Conservation (phyloP, 495 filamentous ascomycete species). For the Trichoderma asperelloides region DNA sequence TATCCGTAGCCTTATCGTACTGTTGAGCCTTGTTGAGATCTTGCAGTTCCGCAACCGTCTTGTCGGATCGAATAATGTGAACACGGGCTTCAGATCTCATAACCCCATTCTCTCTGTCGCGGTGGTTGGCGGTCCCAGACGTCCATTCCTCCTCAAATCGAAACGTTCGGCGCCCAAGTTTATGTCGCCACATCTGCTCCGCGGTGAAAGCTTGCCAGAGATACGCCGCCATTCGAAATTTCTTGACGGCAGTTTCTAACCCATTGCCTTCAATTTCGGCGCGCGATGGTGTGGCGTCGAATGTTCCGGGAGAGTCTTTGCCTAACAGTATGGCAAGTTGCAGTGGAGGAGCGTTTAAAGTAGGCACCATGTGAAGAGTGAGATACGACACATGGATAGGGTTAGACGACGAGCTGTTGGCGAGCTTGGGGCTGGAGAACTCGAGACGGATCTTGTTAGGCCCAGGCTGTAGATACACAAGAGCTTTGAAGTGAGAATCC, state of each 20-base stretch:
- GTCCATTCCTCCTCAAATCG: slow-evolving; percentile 92
- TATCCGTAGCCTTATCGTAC: slow-evolving; percentile 53
- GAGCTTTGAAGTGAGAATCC: slow-evolving; percentile 79
- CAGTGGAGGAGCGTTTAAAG: slow-evolving; percentile 65
- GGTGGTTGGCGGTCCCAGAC: slow-evolving; percentile 60
- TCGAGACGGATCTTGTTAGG: slow-evolving; percentile 80
- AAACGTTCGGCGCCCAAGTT: slow-evolving; percentile 73
- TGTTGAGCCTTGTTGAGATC: slow-evolving; percentile 77
- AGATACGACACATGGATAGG: slow-evolving; percentile 69
- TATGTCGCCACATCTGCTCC: slow-evolving; percentile 87
- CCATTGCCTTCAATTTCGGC: slow-evolving; percentile 70
- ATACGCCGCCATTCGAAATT: slow-evolving; percentile 86
- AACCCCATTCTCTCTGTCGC: slow-evolving; percentile 55
- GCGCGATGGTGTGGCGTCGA: slow-evolving; percentile 70
- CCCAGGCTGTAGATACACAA: slow-evolving; percentile 79
- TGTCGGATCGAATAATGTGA: slow-evolving; percentile 71
- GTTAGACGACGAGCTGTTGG: slow-evolving; percentile 56
- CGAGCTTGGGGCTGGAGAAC: slow-evolving; percentile 72
- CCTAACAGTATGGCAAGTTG: slow-evolving; percentile 78
- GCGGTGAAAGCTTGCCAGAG: slow-evolving; percentile 94
- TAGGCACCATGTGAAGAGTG: slow-evolving; percentile 73
- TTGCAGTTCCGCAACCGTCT: slow-evolving; percentile 74
- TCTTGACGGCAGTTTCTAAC: slow-evolving; percentile 67
- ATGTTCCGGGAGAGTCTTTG: slow-evolving; percentile 80
- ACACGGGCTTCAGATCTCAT: slow-evolving; percentile 87